Percentiles rank a stretch among this genome's conserved stretches.
These are phyloP conservation scores for Curvularia eragrostidis DNA, from an alignment of 2,329 filamentous ascomycete species.

Conservation along the genomic window DNA sequence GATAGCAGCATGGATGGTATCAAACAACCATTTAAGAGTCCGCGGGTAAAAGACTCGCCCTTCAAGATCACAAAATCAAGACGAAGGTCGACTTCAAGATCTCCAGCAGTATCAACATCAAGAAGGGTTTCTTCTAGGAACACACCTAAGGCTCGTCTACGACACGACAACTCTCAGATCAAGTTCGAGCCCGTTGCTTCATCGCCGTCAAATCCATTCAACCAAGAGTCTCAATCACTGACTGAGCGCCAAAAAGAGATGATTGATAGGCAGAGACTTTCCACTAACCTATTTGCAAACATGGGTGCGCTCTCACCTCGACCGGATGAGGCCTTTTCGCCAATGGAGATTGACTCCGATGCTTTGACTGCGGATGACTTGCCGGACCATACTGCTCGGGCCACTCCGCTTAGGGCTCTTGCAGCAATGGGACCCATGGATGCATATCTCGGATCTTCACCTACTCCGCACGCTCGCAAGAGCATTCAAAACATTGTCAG, in stretches of 20 bases:
- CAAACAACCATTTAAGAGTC: slow-evolving; percentile 26
- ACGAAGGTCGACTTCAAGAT: slow-evolving; percentile 34
- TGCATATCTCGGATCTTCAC: slow-evolving; percentile 46
- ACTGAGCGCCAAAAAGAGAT: slow-evolving; percentile 83
- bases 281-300: slow-evolving; percentile 71
- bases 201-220: slow-evolving; percentile 56
- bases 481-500: slow-evolving; percentile 34
- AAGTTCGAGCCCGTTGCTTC: slow-evolving; percentile 74
- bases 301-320: slow-evolving; percentile 50
- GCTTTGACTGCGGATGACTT: slow-evolving; percentile 34
- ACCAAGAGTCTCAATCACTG: slow-evolving; percentile 72
- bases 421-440: slow-evolving; percentile 45
- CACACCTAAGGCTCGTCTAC: slow-evolving; percentile 61
- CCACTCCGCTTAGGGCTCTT: slow-evolving; percentile 36
- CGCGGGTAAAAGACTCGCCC: slow-evolving; percentile 37
- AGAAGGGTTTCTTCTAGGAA: slow-evolving; percentile 34
- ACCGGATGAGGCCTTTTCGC: slow-evolving; percentile 29
- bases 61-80: slow-evolving; percentile 35
- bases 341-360: slow-evolving; percentile 41
- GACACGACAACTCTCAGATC: slow-evolving; percentile 84
- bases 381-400: slow-evolving; percentile 26
- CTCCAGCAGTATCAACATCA: slow-evolving; percentile 33
- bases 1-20: slow-evolving; percentile 29
- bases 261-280: slow-evolving; percentile 70
- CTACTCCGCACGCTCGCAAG: slow-evolving; percentile 43